Evolutionary conservation across 139 green algal species (phyloP).

Genomic region (Coelastrella sp.): DNA sequence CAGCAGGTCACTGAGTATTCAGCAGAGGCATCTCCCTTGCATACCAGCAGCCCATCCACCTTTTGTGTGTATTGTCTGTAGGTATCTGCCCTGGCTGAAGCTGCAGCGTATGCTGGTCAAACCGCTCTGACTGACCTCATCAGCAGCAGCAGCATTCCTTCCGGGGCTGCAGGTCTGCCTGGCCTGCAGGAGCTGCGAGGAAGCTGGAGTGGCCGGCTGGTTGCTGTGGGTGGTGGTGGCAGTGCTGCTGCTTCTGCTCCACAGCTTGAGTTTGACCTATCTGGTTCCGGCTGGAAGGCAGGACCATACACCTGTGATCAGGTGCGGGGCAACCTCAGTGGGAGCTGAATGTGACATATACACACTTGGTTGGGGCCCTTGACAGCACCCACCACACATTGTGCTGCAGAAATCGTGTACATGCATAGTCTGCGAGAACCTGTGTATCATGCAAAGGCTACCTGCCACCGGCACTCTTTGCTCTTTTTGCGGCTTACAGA

Average conservation of each 20-base stretch:
- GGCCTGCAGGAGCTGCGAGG: conserved; percentile 45
- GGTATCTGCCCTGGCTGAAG: conserved; percentile 36
- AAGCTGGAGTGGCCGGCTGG: conserved; percentile 36
- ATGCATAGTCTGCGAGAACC: too few species aligned
- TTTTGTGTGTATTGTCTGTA: background rate
- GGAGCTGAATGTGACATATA: background rate
- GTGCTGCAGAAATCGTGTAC: too few species aligned
- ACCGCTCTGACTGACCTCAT: background rate
- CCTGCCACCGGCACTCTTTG: too few species aligned
- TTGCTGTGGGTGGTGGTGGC: conserved; percentile 36
- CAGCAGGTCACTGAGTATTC: background rate
- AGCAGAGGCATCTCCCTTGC: too few species aligned
- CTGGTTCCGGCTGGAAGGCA: conserved; percentile 25
- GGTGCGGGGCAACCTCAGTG: background rate
- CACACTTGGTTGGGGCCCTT: too few species aligned
- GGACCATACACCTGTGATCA: conserved; percentile 52
- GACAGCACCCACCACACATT: too few species aligned
- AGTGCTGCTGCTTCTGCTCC: conserved; percentile 11
- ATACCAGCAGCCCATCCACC: too few species aligned
- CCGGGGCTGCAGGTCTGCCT: conserved; percentile 39
- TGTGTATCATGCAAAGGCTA: too few species aligned
- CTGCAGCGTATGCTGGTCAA: conserved; percentile 23
- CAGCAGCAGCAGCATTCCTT: conserved; percentile 6
- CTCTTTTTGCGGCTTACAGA: background rate
- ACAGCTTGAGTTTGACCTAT: conserved; percentile 37